A percentile compares a stretch with the other conserved stretches of the same genome.
Conservation (phyloP, 805 yeast species). For the Metschnikowia corniflorae region DNA sequence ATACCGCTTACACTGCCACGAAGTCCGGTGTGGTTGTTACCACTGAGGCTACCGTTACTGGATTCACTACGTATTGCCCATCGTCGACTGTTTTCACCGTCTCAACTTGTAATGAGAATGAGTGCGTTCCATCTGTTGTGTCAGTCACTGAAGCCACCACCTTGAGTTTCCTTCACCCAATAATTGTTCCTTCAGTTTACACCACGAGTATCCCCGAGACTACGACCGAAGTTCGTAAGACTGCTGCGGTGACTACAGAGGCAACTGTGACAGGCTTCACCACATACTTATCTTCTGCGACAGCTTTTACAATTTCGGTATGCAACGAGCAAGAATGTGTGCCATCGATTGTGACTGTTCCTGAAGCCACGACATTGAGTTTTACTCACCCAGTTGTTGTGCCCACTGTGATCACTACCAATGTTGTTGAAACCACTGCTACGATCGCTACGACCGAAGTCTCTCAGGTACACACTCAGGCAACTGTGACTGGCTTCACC, state of each 20-base stretch:
- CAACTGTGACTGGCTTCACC: slow-evolving; percentile 5
- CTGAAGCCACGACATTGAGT: slow-evolving; percentile 30
- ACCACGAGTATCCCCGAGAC: too few relatives aligned
- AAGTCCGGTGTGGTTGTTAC: slow-evolving; percentile 16
- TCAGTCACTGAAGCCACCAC: slow-evolving; percentile 32
- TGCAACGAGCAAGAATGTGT: slow-evolving; percentile 28
- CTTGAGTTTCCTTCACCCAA: slow-evolving; percentile 31
- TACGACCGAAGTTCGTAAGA: too few relatives aligned
- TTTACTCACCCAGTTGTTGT: slow-evolving; percentile 31
- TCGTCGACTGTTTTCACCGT: slow-evolving; percentile 30
- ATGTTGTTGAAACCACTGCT: not conserved
- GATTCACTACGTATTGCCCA: slow-evolving; percentile 3
- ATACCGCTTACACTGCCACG: slow-evolving; percentile 20
- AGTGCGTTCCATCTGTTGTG: slow-evolving; percentile 25
- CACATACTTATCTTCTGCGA: slow-evolving; percentile 14
- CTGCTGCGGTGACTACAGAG: slow-evolving; percentile 2
- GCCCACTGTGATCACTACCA: slow-evolving; percentile 23
- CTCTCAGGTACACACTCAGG: too few relatives aligned
- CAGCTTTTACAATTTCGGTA: slow-evolving; percentile 33
- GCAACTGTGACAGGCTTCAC: slow-evolving; percentile 5
- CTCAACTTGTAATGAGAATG: slow-evolving; percentile 29
- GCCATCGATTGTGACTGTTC: slow-evolving; percentile 27
- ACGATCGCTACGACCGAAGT: not conserved
- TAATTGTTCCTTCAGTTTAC: slow-evolving; percentile 27
- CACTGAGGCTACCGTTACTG: slow-evolving; percentile 6